phyloP scores from a whole-genome alignment of 495 filamentous ascomycete genomes.

The Neurospora africana region DNA sequence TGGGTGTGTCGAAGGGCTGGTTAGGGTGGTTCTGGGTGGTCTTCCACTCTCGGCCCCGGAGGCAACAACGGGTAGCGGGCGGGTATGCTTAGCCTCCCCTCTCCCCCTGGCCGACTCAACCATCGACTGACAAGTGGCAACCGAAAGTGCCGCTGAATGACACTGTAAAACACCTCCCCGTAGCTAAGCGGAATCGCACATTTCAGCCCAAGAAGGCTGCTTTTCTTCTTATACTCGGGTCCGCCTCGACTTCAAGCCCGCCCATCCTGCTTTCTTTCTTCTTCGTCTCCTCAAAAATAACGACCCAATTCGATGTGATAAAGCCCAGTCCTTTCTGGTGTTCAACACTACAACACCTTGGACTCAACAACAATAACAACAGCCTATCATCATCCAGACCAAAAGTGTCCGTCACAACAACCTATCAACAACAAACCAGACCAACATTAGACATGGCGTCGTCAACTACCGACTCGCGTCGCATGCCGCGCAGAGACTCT shows the following conservation, averaged over 20 bases:
- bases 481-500: slow-evolving; percentile 27
- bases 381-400: neutral
- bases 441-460: slow-evolving; percentile 19
- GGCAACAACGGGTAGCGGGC: slow-evolving; percentile 19
- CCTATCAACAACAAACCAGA: slow-evolving; percentile 4
- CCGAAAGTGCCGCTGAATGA: slow-evolving; percentile 24
- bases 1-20: neutral
- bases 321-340: neutral
- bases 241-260: slow-evolving; percentile 2
- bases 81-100: slow-evolving; percentile 21
- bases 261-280: slow-evolving; percentile 4
- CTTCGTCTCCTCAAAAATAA: slow-evolving; percentile 3
- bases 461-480: slow-evolving; percentile 14
- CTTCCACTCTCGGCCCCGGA: slow-evolving; percentile 8
- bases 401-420: neutral
- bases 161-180: slow-evolving; percentile 12
- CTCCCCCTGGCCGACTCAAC: slow-evolving; percentile 19
- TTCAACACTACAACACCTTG: neutral
- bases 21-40: slow-evolving; percentile 7
- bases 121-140: slow-evolving; percentile 34
- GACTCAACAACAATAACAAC: neutral
- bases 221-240: slow-evolving; percentile 14
- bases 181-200: slow-evolving; percentile 19
- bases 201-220: slow-evolving; percentile 27
- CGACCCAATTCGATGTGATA: neutral